Evolutionary conservation across 768 basidiomycete genomes (phyloP), one percentile per base, ranked within the genome.

Genomic region (Calvatia gigantea): DNA sequence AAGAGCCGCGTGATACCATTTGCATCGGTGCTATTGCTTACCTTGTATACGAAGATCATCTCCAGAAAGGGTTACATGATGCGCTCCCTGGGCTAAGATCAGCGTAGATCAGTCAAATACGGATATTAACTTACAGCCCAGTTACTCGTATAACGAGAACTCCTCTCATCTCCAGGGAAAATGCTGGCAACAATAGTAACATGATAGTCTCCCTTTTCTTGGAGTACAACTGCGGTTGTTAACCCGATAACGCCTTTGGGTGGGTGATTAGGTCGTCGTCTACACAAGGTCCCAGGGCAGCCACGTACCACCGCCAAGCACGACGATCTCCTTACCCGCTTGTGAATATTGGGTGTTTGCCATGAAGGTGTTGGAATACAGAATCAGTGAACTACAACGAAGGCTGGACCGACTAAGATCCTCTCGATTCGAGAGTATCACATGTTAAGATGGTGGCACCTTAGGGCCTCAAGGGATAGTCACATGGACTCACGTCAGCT

Each of bases 111-210:
- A 35, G 25, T 19, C 11, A 28, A 31, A 3, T 11, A n/a, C 28
- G 17, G 49, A 14, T 11, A 12, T 21, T 17, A 14, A 71, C 86
- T 58, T 57, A 89, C 89, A 21, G 89, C 90, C 89, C 89, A 91
- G n/a, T 83, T 80, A 59, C 86, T 88, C 1, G 90, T 86, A 64
- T 89, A 91, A 39, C 77, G 76, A 62, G 85, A 80, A 9, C 71
- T 75, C 67, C 85, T 86, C 0, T 81, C 75, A 63, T 92, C 91
- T 11, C 75, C 83, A 0, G 89, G 89, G 29, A 90, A 73, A 1
- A 75, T 70, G 51, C 89, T 87, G 1, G 90, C 86, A 14, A 91
- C 67, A 51, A 91, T 79, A 2, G 80, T 82, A n/a, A 91, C 88
- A 2, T 70, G 69, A 64, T 85, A 85, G 4, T 70, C 73, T 5